A percentile compares a stretch with the other conserved stretches of the same genome.
These are phyloP conservation scores for Penicillium paneum DNA, from an alignment of 2,329 filamentous ascomycete genomes.

Conservation along the genomic window DNA sequence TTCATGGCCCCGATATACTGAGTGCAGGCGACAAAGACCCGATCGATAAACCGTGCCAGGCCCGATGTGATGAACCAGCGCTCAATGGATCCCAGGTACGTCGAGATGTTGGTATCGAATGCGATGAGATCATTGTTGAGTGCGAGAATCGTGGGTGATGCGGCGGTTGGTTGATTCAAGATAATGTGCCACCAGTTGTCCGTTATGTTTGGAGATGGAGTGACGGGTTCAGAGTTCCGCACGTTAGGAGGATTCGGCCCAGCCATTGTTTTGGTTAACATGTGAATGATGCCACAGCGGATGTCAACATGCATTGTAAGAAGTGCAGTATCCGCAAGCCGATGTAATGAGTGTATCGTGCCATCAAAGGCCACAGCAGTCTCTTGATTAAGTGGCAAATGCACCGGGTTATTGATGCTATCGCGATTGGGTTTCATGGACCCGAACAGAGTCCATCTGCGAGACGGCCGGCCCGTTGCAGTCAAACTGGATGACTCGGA, in stretches of 20 bases:
- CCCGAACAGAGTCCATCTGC: constrained; percentile 80
- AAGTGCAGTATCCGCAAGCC: constrained; percentile 74
- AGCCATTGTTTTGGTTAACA: constrained; percentile 65
- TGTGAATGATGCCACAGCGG: constrained; percentile 78
- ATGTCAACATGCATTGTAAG: constrained; percentile 86
- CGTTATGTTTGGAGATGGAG: constrained; percentile 64
- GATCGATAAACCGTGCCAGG: constrained; percentile 73
- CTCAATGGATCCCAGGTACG: constrained; percentile 69
- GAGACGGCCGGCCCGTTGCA: constrained; percentile 53
- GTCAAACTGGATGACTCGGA: constrained; percentile 47
- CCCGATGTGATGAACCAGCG: constrained; percentile 72
- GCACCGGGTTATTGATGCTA: constrained; percentile 59
- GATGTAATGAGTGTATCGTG: constrained; percentile 77
- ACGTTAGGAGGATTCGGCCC: constrained; percentile 47
- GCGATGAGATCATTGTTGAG: constrained; percentile 81
- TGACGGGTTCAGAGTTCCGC: constrained; percentile 34
- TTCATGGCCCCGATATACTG: constrained; percentile 79
- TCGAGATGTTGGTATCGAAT: constrained; percentile 78
- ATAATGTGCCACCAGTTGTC: constrained; percentile 59
- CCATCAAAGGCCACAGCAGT: constrained; percentile 84
- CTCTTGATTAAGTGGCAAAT: constrained; percentile 82
- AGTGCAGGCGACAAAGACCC: constrained; percentile 70
- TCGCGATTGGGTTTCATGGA: constrained; percentile 59
- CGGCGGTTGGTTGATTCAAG: constrained; percentile 41
- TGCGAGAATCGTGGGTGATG: constrained; percentile 66